Conservation (phyloP, 106 monocot genomes). For the Dactylorhiza incarnata region DNA sequence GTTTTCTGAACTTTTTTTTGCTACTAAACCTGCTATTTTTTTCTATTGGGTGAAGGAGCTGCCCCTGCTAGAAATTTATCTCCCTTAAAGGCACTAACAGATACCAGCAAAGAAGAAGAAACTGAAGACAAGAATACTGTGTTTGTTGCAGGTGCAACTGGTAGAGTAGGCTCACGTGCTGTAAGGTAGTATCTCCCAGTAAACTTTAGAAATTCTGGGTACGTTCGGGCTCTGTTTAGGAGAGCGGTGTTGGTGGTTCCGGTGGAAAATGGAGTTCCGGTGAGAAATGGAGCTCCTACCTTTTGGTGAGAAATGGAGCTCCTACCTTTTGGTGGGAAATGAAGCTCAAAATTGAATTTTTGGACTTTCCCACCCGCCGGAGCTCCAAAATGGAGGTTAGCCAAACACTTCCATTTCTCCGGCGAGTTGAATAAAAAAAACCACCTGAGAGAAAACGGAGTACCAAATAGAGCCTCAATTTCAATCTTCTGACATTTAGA, state of each 20-base stretch:
- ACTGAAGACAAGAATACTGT: conserved; percentile 36
- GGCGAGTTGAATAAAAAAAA: too few relatives aligned
- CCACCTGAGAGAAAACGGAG: too few relatives aligned
- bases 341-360: too few relatives aligned
- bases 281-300: too few relatives aligned
- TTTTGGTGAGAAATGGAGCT: too few relatives aligned
- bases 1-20: too few relatives aligned
- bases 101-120: conserved; percentile 13
- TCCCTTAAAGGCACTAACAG: conserved; percentile 4
- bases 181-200: conserved; percentile 46
- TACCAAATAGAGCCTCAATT: not conserved
- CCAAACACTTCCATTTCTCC: too few relatives aligned
- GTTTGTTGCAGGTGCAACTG: conserved; percentile 91
- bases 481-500: not conserved
- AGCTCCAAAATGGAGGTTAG: too few relatives aligned
- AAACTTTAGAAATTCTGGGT: not conserved
- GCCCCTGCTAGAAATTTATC: conserved; percentile 11
- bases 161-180: conserved; percentile 83
- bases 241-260: too few relatives aligned
- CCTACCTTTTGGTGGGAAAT: too few relatives aligned
- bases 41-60: not conserved
- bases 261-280: too few relatives aligned
- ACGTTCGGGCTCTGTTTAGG: not conserved
- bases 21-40: not conserved
- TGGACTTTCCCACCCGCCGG: too few relatives aligned